Conservation (phyloP, 257 asterid genomes). For the Ligustrum vulgare region DNA sequence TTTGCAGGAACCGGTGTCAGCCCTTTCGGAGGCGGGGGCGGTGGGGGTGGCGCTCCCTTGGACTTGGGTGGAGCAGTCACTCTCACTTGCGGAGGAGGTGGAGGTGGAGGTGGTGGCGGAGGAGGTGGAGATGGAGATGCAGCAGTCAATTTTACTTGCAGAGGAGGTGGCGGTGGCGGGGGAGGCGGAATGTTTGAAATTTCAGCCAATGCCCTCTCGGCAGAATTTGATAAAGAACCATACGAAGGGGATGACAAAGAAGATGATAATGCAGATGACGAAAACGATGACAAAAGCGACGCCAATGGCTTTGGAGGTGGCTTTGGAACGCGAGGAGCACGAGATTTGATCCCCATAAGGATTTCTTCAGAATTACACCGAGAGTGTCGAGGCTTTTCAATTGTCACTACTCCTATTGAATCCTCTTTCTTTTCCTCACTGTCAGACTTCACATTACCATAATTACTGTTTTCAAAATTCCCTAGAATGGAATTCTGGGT, state of each 20-base stretch:
- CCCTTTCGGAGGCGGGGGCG: constrained; percentile 51
- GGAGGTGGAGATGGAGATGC: constrained; percentile 64
- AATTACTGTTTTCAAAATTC: constrained; percentile 16
- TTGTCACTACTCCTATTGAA: background rate
- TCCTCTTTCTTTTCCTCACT: constrained; percentile 52
- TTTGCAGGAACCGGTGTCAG: constrained; percentile 46
- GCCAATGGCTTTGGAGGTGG: constrained; percentile 50
- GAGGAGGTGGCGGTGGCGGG: constrained; percentile 51
- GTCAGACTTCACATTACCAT: constrained; percentile 28
- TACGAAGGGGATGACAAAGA: constrained; percentile 40
- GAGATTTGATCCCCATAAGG: constrained; percentile 46
- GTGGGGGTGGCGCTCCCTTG: constrained; percentile 35
- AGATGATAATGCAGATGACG: constrained; percentile 22
- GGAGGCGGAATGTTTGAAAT: constrained; percentile 54
- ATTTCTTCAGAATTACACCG: constrained; percentile 52
- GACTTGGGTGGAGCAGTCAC: constrained; percentile 15
- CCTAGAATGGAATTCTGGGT: constrained; percentile 30
- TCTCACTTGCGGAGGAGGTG: constrained; percentile 35
- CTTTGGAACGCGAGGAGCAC: constrained; percentile 45
- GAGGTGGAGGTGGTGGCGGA: no score
- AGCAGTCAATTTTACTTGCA: constrained; percentile 23
- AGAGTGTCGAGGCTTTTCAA: constrained; percentile 50
- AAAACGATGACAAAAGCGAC: constrained; percentile 18
- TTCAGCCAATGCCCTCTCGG: constrained; percentile 68
- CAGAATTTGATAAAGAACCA: constrained; percentile 56